Evolutionary conservation across 805 yeast species (phyloP), one percentile per base, ranked within the genome.

Genomic region (Candida pini): DNA sequence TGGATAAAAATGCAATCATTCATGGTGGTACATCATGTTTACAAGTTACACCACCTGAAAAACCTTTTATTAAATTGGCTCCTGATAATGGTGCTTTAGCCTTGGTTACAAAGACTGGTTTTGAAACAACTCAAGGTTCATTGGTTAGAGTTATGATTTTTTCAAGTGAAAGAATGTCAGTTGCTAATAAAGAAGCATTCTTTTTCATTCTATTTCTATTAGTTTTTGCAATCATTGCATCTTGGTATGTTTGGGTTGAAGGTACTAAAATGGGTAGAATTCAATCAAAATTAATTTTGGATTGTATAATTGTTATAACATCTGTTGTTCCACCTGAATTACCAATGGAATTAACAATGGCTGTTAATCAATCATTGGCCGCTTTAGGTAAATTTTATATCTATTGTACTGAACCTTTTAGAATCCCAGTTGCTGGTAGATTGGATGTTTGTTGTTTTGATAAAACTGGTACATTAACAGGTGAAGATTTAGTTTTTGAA

Each of bases 261-360:
- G 98, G 98, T 62, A 83, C 95, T 17, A 80, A 73, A 58, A 81
- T 86, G 86, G 97, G 96, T 53, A 83, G 98, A 66, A 76, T 86
- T 50, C 95, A 90, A 62, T 84, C 95, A 36, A 90, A 90, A 63
- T 74, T 92, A 60, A 81, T 92, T 46, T 73, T 92, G 54, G 97
- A 92, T 63, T 92, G 98, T 78, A 83, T 92, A 45, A 75, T 92
- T 54, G 94, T 92, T 49, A 76, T 92, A 51, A 92, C 98, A 14
- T 89, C 97, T 33, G 98, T 92, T 44, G 98, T 92, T 26, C 98
- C 98, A 24, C 98, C 98, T 28, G 98, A 92, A 65, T 73, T 92
- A 48, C 98, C 98, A 39, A 92, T 92, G 97, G 98, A 92, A 68
- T 73, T 92, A 51, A 92, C 98, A 10, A 81, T 92, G 90, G 97